A percentile compares a stretch with the other conserved stretches of the same genome.
These are phyloP conservation scores for Rhododendron ferrugineum DNA, from an alignment of 148 eudicot genomes.

Conservation along the genomic window DNA sequence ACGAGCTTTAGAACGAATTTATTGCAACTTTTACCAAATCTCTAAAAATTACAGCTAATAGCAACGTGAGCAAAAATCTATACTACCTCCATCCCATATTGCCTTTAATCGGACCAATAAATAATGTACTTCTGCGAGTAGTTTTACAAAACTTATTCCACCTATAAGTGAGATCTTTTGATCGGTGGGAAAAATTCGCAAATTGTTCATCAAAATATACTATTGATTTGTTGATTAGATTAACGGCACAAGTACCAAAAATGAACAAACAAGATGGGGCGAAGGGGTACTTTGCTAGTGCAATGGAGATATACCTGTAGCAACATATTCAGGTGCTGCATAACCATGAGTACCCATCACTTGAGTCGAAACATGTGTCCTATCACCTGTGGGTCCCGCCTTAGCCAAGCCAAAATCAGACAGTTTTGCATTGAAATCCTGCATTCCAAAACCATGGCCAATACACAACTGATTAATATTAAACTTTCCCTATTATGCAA, in stretches of 20 bases:
- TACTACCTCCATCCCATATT: background rate
- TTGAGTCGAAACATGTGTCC: conserved; percentile 74
- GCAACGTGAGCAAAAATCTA: background rate
- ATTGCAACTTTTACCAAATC: background rate
- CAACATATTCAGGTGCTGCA: conserved; percentile 77
- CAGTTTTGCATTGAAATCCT: conserved; percentile 66
- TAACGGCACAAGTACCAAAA: background rate
- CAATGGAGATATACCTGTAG: conserved; percentile 42
- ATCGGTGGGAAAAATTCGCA: background rate
- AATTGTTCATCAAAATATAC: background rate
- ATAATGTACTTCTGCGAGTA: background rate
- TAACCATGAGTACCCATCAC: conserved; percentile 84
- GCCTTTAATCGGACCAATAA: background rate
- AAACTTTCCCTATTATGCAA: background rate
- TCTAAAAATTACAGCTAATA: background rate
- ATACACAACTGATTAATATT: background rate
- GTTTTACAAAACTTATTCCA: background rate
- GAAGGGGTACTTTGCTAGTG: background rate
- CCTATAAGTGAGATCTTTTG: background rate
- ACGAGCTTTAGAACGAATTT: background rate
- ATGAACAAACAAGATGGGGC: background rate
- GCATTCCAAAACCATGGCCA: conserved; percentile 6
- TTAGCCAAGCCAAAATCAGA: conserved; percentile 79
- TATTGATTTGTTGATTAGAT: background rate
- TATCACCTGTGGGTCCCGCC: conserved; percentile 75